phyloP scores from a whole-genome alignment of 2,329 filamentous ascomycete species.

The Lecanicillium sp. region DNA sequence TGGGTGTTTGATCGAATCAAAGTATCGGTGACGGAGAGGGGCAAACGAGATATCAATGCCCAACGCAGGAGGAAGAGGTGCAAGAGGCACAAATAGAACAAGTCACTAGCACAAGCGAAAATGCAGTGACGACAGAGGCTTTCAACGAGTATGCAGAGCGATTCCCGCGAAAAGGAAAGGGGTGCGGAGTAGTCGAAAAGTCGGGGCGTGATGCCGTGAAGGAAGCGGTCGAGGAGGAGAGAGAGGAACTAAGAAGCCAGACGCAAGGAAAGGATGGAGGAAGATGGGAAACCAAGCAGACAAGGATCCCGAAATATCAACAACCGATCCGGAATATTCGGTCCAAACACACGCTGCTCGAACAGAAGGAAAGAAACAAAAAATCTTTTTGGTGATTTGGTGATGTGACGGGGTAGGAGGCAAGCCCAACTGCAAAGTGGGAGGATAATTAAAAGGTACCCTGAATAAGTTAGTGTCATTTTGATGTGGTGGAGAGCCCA shows the following conservation, averaged over 20 bases:
- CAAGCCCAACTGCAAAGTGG: slow-evolving; percentile 17
- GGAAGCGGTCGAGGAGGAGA: slow-evolving; percentile 17
- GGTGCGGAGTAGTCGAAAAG: background rate
- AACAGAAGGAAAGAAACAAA: slow-evolving; percentile 13
- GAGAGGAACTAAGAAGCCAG: slow-evolving; percentile 13
- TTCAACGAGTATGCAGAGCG: background rate
- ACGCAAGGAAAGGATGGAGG: slow-evolving; percentile 14
- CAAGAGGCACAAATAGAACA: background rate
- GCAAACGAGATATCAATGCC: slow-evolving; percentile 13
- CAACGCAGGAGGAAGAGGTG: slow-evolving; percentile 9
- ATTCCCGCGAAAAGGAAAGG: slow-evolving; percentile 4
- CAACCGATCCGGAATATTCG: slow-evolving; percentile 8
- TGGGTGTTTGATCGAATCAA: slow-evolving; percentile 12
- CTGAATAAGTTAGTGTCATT: slow-evolving; percentile 14
- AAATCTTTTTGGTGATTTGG: slow-evolving; percentile 6
- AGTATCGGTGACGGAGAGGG: slow-evolving; percentile 13
- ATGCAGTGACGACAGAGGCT: background rate
- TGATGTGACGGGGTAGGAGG: slow-evolving; percentile 14
- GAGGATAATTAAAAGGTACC: slow-evolving; percentile 11
- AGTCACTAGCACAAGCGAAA: slow-evolving; percentile 3
- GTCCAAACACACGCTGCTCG: slow-evolving; percentile 15
- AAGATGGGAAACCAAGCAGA: slow-evolving; percentile 10
- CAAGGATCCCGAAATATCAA: slow-evolving; percentile 11
- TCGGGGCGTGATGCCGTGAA: slow-evolving; percentile 8
- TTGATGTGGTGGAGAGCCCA: slow-evolving; percentile 2